Percentiles rank a stretch among this genome's conserved stretches.
These are phyloP conservation scores for Trypanosomatidae sp. DNA, from an alignment of 208 protist genomes.

Conservation along the genomic window DNA sequence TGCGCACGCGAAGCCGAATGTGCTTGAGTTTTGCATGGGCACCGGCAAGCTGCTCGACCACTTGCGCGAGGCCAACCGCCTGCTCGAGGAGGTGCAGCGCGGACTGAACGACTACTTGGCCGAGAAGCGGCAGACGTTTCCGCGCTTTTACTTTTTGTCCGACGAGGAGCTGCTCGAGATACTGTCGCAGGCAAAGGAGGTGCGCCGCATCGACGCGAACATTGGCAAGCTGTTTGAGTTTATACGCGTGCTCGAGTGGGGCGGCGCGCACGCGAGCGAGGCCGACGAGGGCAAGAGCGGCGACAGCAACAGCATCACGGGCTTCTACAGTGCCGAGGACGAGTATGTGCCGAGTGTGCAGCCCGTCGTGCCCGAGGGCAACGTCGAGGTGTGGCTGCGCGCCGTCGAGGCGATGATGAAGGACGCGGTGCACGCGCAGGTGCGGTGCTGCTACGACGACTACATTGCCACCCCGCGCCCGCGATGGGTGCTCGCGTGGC, in stretches of 20 bases:
- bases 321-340: conserved; percentile 89
- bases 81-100: conserved; percentile 94
- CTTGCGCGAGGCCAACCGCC: conserved; percentile 88
- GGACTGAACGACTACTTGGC: conserved; percentile 95
- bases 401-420: conserved; percentile 93
- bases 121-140: conserved; percentile 92
- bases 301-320: conserved; percentile 77
- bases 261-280: conserved; percentile 9
- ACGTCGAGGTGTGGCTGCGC: conserved; percentile 95
- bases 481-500: conserved; percentile 86
- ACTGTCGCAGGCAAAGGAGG: conserved; percentile 93
- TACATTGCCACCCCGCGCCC: conserved; percentile 54
- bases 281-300: no score
- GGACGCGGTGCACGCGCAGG: conserved; percentile 65
- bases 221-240: conserved; percentile 94
- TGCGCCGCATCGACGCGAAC: conserved; percentile 90
- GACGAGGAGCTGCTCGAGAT: conserved; percentile 93
- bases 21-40: conserved; percentile 89
- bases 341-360: conserved; percentile 86
- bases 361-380: conserved; percentile 81
- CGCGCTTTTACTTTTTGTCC: conserved; percentile 90
- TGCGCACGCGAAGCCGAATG: conserved; percentile 77
- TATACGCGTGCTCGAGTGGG: conserved; percentile 82
- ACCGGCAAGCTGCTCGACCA: conserved; percentile 92
- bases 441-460: conserved; percentile 35